phyloP scores from a whole-genome alignment of 2,329 filamentous ascomycete species.

The Ophiostoma quercus region DNA sequence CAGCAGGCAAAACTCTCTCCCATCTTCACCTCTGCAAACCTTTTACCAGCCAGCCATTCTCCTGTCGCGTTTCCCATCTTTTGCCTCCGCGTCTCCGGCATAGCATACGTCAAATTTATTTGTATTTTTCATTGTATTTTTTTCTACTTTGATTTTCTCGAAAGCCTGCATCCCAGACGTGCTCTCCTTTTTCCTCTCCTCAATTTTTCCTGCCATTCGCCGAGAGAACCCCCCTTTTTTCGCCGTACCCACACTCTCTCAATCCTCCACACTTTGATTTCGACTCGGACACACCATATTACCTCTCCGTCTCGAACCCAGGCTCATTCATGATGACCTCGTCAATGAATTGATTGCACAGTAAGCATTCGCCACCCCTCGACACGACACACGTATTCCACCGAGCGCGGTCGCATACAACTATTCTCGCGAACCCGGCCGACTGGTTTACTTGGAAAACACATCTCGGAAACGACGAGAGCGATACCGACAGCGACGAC shows the following conservation, averaged over 20 bases:
- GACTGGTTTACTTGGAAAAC: neutral
- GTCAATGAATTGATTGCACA: neutral
- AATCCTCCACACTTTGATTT: conserved; percentile 13
- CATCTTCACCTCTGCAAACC: neutral
- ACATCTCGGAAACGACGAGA: neutral
- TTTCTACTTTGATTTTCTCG: neutral
- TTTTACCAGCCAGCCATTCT: neutral
- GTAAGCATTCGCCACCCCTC: conserved; percentile 1
- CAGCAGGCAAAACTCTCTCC: neutral
- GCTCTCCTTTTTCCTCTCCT: neutral
- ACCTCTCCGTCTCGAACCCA: neutral
- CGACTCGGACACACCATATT: neutral
- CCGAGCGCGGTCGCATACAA: neutral
- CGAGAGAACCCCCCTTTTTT: conserved; percentile 15
- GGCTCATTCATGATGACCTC: conserved; percentile 7
- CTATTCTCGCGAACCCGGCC: neutral
- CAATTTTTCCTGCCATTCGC: neutral
- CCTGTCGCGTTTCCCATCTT: neutral
- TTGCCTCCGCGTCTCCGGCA: conserved; percentile 2
- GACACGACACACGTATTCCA: neutral
- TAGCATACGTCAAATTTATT: neutral
- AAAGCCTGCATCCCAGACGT: neutral
- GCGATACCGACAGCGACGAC: neutral
- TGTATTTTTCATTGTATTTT: conserved; percentile 1
- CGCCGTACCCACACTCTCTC: conserved; percentile 10